A percentile compares a stretch with the other conserved stretches of the same genome.
These are phyloP conservation scores for Staphylotrichum tortipilum DNA, from an alignment of 495 filamentous ascomycete species.

Conservation along the genomic window DNA sequence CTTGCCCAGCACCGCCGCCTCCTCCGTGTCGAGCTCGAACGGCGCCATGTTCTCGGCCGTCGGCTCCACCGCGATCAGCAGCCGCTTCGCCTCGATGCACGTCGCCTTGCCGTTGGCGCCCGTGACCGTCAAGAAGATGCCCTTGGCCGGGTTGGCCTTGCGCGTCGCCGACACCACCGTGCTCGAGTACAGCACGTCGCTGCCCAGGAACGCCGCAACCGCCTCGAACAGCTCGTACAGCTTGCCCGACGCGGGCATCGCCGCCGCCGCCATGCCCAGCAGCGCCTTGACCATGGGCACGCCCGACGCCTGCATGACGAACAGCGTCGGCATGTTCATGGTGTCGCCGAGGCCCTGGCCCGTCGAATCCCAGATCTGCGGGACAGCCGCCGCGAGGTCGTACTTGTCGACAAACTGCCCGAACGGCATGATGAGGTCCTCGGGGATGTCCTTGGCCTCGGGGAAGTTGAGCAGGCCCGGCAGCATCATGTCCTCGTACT, in stretches of 20 bases:
- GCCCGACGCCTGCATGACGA: constrained; percentile 31
- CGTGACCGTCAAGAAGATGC: constrained; percentile 23
- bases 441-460: constrained; percentile 25
- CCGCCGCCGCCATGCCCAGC: constrained; percentile 11
- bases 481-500: constrained; percentile 28
- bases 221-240: constrained; percentile 33
- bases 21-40: constrained; percentile 26
- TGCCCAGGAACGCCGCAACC: constrained; percentile 23
- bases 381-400: constrained; percentile 5
- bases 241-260: constrained; percentile 23
- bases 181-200: constrained; percentile 31
- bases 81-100: constrained; percentile 26
- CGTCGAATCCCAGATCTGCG: constrained; percentile 16
- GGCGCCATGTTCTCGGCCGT: constrained; percentile 20
- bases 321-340: constrained; percentile 29
- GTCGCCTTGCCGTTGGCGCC: constrained; percentile 22
- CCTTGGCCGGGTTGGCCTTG: constrained; percentile 10
- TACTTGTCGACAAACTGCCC: constrained; percentile 34
- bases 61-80: constrained; percentile 31
- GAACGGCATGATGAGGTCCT: constrained; percentile 38
- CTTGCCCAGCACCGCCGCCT: constrained; percentile 23
- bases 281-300: constrained; percentile 25
- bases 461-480: constrained; percentile 34
- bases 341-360: constrained; percentile 32
- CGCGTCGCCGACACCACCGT: constrained; percentile 19